Conservation (phyloP, 2,329 filamentous ascomycete genomes). For the Pyrenochaeta sp. region DNA sequence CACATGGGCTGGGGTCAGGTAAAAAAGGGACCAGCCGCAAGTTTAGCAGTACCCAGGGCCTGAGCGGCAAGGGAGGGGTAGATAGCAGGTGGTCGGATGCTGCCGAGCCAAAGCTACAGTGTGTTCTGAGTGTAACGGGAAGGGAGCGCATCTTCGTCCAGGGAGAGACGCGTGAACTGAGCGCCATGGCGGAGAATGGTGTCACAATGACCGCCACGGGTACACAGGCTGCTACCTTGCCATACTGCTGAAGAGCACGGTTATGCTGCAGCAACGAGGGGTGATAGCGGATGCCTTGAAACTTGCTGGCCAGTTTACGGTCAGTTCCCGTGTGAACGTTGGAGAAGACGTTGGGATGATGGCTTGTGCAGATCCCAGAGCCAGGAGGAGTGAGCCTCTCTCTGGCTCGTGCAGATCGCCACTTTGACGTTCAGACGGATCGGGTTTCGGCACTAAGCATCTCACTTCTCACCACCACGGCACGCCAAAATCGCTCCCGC, state of each 20-base stretch:
- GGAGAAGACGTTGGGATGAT: constrained; percentile 8
- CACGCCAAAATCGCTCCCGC: not conserved
- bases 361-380: constrained; percentile 1
- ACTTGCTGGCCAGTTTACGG: constrained; percentile 15
- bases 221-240: constrained; percentile 46
- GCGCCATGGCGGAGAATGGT: constrained; percentile 33
- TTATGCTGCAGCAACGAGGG: constrained; percentile 27
- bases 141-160: constrained; percentile 30
- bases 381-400: constrained; percentile 11
- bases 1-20: constrained; percentile 27
- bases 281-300: constrained; percentile 18
- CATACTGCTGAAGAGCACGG: constrained; percentile 29
- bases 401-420: constrained; percentile 25
- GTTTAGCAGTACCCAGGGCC: constrained; percentile 32
- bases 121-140: constrained; percentile 37
- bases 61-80: constrained; percentile 42
- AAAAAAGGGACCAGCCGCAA: constrained; percentile 32
- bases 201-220: constrained; percentile 40
- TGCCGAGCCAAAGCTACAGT: constrained; percentile 35
- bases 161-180: constrained; percentile 35
- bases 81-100: constrained; percentile 35
- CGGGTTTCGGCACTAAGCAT: constrained; percentile 19
- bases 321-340: constrained; percentile 11
- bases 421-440: constrained; percentile 26
- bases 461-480: constrained; percentile 7